Evolutionary conservation across 2,329 filamentous ascomycete species (phyloP).

Genomic region (Colletotrichum euphorbiae): DNA sequence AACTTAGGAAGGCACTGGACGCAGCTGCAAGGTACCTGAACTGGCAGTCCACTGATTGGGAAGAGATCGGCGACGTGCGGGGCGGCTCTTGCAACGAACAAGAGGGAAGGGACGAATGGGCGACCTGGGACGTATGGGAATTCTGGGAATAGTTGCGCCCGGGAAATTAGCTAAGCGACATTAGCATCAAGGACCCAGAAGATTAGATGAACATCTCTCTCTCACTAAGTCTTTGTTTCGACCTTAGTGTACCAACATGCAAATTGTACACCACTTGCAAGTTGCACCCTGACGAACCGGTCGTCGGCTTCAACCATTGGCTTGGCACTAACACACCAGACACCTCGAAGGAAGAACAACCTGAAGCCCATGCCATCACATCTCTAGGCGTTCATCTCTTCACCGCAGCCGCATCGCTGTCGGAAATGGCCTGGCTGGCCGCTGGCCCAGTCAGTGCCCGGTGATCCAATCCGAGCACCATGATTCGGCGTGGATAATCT

Average conservation of each 20-base stretch:
- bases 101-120: not conserved
- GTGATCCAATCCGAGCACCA: slow-evolving; percentile 11
- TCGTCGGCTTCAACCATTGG: slow-evolving; percentile 16
- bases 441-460: slow-evolving; percentile 19
- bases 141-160: slow-evolving; percentile 15
- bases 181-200: slow-evolving; percentile 36
- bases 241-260: too few relatives aligned
- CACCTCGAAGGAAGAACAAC: slow-evolving; percentile 6
- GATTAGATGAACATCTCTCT: slow-evolving; percentile 35
- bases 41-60: slow-evolving; percentile 24
- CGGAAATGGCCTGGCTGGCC: not conserved
- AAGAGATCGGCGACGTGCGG: slow-evolving; percentile 30
- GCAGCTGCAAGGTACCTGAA: slow-evolving; percentile 38
- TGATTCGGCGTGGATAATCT: not conserved
- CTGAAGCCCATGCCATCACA: slow-evolving; percentile 14
- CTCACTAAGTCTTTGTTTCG: too few relatives aligned
- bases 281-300: not conserved
- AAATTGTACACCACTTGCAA: too few relatives aligned
- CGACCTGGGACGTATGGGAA: not conserved
- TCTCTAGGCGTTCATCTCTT: not conserved
- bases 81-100: not conserved
- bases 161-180: slow-evolving; percentile 43
- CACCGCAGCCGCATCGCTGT: not conserved
- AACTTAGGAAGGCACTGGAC: slow-evolving; percentile 6
- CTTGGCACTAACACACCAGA: slow-evolving; percentile 12